Conservation (phyloP, 495 filamentous ascomycete genomes). For the Podospora tetraspora region DNA sequence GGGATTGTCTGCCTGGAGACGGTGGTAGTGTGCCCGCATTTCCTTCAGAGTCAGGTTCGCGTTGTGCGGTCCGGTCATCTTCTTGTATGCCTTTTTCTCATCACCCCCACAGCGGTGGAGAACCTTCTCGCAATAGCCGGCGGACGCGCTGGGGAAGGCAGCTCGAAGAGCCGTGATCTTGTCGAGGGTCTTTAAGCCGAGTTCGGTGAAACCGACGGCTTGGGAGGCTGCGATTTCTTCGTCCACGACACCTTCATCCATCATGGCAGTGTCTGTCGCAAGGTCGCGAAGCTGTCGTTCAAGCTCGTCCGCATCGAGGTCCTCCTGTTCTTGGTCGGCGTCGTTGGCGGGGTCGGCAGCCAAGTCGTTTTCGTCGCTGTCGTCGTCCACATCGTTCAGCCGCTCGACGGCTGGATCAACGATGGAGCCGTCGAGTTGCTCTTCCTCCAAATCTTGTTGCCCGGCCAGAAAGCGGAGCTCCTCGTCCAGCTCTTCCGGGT, state of each 20-base stretch:
- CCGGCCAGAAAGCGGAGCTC: neutral
- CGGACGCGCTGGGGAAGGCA: slow-evolving; percentile 32
- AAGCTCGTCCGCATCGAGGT: slow-evolving; percentile 18
- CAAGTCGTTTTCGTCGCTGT: slow-evolving; percentile 19
- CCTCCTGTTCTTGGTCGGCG: slow-evolving; percentile 12
- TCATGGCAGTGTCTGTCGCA: slow-evolving; percentile 13
- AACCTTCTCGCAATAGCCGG: slow-evolving; percentile 25
- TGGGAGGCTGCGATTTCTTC: neutral
- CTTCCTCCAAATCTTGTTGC: slow-evolving; percentile 29
- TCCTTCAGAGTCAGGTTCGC: slow-evolving; percentile 9
- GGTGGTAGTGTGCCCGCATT: slow-evolving; percentile 12
- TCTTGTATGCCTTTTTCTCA: slow-evolving; percentile 9
- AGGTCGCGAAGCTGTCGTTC: slow-evolving; percentile 22
- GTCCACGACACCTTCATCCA: neutral
- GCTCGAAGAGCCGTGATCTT: slow-evolving; percentile 31
- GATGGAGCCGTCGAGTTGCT: slow-evolving; percentile 4
- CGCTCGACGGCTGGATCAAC: slow-evolving; percentile 7
- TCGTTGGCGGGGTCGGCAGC: slow-evolving; percentile 22
- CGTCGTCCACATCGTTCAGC: slow-evolving; percentile 18
- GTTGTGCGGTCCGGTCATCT: slow-evolving; percentile 11
- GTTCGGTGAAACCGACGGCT: neutral
- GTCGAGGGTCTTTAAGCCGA: slow-evolving; percentile 22
- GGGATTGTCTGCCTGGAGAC: neutral
- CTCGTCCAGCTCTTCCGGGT: slow-evolving; percentile 17
- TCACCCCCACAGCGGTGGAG: slow-evolving; percentile 13